Evolutionary conservation across 176 grass and related monocot species (phyloP), one percentile per base, ranked within the genome.

Genomic region (Eragrostis nindensis): DNA sequence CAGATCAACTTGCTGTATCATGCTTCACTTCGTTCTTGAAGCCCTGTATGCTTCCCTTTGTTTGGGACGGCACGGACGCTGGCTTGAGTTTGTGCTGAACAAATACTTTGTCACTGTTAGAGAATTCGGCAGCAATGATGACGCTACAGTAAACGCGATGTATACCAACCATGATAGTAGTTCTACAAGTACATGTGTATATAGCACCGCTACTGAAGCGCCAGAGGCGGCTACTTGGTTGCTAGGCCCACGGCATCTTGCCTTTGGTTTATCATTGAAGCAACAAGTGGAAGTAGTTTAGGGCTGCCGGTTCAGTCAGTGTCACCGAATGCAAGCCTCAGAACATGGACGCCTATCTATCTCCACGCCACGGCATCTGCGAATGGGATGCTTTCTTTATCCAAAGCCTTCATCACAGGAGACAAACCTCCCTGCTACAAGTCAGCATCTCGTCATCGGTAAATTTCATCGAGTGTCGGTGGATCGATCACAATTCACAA

Each of bases 221-320:
- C 24, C 41, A 27, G 26, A 21, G 15, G 19, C 43, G 67, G 68
- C 22, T 7, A 14, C 68, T 71, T 30, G 2, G 14, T 25, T 3
- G 5, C 0, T 9, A 52, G 26, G 43, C 14, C 43, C 22, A 27
- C 45, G 43, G 46, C 46, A 72, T 52, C 25, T 72, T 50, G 27
- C 69, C 69, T 32, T 50, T 11, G 45, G 69, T 71, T 30, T 71
- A 17, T 21, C 68, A 30, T 48, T 71, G 69, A 27, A 71, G 6
- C 19, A 30, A 45, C 48, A 18, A 49, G 15, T 71, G 44, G 45
- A 19, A 13, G 5, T 68, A 43, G 18, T 13, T 68, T 22, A 42
- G 39, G 65, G 5, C 41, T 22, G 39, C 39, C 10, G 9, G 65
- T 43, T 43, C 39, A 42, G 39, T 13, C 9, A 42, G 39, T 13